Conservation (phyloP, 2,329 filamentous ascomycete genomes). For the Fusarium sp. region DNA sequence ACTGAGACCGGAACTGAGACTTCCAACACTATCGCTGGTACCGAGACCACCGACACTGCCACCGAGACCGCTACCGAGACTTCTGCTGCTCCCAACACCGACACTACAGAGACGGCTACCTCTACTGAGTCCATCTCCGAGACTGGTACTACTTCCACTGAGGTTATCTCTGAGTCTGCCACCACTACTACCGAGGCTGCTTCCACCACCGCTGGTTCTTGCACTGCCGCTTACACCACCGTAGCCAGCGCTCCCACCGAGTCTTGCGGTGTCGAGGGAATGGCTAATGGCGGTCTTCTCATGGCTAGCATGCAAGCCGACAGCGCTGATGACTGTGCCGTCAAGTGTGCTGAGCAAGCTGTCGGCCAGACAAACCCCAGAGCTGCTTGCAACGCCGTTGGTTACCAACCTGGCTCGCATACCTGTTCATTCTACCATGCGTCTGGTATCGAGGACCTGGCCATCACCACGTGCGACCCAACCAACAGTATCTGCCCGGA, state of each 20-base stretch:
- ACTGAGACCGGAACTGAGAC: neutral
- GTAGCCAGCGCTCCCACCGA: neutral
- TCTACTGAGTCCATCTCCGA: neutral
- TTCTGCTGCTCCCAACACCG: neutral
- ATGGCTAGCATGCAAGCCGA: neutral
- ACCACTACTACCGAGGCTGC: slow-evolving; percentile 5
- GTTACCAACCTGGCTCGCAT: neutral
- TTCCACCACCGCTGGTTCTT: neutral
- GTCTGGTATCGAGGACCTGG: neutral
- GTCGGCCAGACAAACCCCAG: neutral
- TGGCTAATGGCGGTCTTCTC: neutral
- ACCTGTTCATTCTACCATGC: neutral
- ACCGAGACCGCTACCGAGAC: neutral
- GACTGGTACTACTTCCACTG: neutral
- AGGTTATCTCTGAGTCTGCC: neutral
- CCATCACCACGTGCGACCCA: neutral
- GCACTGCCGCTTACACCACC: slow-evolving; percentile 7
- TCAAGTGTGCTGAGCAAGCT: neutral
- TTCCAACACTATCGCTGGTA: neutral
- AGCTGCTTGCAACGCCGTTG: neutral
- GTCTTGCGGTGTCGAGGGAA: neutral
- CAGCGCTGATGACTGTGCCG: neutral
- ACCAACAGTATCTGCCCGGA: rapidly evolving
- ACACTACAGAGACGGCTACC: neutral
- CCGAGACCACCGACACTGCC: neutral